A percentile compares a stretch with the other conserved stretches of the same genome.
Evolutionary conservation across 73 alveolate genomes (phyloP).

Genomic region (Stentor roeselii): DNA sequence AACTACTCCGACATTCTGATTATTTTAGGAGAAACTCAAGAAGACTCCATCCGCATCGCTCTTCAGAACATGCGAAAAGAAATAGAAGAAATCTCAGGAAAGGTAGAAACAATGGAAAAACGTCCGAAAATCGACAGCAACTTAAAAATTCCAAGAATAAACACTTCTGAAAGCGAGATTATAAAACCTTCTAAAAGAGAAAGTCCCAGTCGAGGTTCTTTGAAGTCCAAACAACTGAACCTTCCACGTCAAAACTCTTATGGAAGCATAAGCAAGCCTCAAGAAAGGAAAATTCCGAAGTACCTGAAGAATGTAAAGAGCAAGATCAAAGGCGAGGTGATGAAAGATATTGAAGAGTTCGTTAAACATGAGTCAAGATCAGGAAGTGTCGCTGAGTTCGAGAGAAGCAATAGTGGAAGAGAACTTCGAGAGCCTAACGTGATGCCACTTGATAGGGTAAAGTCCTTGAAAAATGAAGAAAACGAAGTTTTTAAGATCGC

Average conservation of each 20-base stretch:
- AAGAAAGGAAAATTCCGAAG: background rate
- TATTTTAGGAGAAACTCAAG: background rate
- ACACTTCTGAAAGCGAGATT: background rate
- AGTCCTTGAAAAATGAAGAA: no score
- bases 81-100: slow-evolving; percentile 11
- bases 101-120: background rate
- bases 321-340: background rate
- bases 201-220: slow-evolving; percentile 16
- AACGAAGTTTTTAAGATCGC: no score
- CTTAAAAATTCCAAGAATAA: background rate
- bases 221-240: background rate
- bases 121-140: slow-evolving; percentile 10
- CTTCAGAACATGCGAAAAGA: slow-evolving; percentile 14
- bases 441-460: background rate
- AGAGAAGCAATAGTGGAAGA: background rate
- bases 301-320: background rate
- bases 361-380: background rate
- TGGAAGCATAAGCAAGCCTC: background rate
- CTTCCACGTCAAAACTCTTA: background rate
- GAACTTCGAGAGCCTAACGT: background rate
- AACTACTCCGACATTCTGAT: background rate
- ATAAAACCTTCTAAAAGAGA: slow-evolving; percentile 10
- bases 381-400: background rate
- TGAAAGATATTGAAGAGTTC: background rate
- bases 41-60: background rate